A percentile compares a stretch with the other conserved stretches of the same genome.
phyloP scores from a whole-genome alignment of 208 protist species.

The Acanthamoeba healyi region DNA sequence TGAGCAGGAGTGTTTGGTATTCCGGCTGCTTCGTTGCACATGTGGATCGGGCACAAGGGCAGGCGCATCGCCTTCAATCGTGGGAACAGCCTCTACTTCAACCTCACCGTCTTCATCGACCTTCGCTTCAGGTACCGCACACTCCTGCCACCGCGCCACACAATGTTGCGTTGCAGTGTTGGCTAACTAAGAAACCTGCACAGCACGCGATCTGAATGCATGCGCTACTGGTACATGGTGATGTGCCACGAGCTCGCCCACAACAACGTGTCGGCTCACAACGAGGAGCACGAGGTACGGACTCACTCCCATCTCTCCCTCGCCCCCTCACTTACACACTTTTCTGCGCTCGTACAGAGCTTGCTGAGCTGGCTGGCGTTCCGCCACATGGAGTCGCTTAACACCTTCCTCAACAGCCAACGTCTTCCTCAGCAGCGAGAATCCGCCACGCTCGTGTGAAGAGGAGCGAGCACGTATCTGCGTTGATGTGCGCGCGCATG shows the following conservation, averaged over 20 bases:
- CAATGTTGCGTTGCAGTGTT: too few species aligned
- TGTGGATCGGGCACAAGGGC: conserved; percentile 52
- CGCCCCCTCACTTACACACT: not conserved
- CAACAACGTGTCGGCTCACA: conserved; percentile 54
- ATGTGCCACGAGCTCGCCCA: conserved; percentile 62
- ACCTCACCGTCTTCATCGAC: conserved; percentile 27
- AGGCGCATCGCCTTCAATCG: conserved; percentile 56
- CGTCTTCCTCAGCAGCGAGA: too few species aligned
- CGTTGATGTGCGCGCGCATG: too few species aligned
- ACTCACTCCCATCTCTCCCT: not conserved
- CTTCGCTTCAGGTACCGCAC: conserved; percentile 12
- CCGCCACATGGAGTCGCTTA: not conserved
- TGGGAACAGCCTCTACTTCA: conserved; percentile 36
- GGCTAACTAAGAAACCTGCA: too few species aligned
- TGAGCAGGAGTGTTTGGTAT: conserved; percentile 56
- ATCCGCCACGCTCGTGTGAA: too few species aligned
- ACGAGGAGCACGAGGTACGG: conserved; percentile 66
- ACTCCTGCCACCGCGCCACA: not conserved
- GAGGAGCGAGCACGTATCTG: too few species aligned
- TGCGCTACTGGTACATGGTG: conserved; percentile 70
- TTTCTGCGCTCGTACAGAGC: not conserved
- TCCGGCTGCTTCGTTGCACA: not conserved
- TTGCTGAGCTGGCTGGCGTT: conserved; percentile 62
- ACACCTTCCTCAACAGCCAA: not conserved
- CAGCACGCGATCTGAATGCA: not conserved